These are phyloP conservation scores for Schwanniomyces etchellsii DNA, from an alignment of 1,139 yeast species.

Conservation along the genomic window DNA sequence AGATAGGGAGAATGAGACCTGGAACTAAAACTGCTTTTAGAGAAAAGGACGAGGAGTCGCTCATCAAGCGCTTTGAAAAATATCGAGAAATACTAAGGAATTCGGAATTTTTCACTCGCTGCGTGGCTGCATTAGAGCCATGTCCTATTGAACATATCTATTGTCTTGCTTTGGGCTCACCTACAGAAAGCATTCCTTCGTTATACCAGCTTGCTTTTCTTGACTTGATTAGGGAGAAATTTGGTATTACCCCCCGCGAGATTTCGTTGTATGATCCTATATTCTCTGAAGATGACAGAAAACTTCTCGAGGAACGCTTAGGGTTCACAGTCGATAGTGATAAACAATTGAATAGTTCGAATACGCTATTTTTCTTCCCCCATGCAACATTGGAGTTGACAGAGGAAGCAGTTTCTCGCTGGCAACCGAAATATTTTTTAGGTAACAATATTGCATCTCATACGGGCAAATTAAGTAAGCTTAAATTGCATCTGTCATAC, in stretches of 20 bases:
- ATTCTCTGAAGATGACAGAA: conserved; percentile 41
- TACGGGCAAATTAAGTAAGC: conserved; percentile 44
- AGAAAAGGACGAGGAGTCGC: not conserved
- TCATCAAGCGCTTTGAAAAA: not conserved
- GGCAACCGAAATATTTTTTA: conserved; percentile 31
- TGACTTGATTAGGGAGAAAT: conserved; percentile 24
- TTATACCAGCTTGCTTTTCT: conserved; percentile 61
- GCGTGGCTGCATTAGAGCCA: not conserved
- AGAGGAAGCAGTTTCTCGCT: conserved; percentile 29
- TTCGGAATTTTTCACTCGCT: not conserved
- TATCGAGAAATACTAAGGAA: not conserved
- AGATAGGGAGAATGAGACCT: too few relatives aligned
- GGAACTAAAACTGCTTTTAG: not conserved
- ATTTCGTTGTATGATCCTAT: conserved; percentile 63
- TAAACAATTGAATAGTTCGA: conserved; percentile 12
- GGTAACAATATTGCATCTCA: conserved; percentile 49
- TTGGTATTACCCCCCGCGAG: conserved; percentile 12
- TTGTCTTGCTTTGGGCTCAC: conserved; percentile 73
- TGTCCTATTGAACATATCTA: conserved; percentile 28
- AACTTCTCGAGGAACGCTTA: conserved; percentile 21
- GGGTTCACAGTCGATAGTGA: conserved; percentile 18
- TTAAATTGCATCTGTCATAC: conserved; percentile 34
- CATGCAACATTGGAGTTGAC: conserved; percentile 69
- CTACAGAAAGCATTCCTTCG: conserved; percentile 51
- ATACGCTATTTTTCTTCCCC: conserved; percentile 54